Conservation (phyloP, 257 asterid species). For the Asclepias syriaca region DNA sequence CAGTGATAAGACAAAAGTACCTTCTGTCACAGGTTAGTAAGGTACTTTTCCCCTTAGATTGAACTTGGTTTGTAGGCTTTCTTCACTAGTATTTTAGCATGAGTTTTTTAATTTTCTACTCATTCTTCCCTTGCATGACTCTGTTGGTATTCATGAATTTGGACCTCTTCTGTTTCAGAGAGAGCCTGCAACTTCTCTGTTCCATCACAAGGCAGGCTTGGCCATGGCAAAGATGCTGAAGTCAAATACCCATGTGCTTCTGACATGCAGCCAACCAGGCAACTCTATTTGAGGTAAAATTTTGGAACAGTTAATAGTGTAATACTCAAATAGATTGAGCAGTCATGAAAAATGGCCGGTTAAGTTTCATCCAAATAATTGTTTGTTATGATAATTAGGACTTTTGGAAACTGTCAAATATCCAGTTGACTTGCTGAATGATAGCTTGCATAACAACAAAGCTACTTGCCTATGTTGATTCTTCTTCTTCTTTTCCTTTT, state of each 20-base stretch:
- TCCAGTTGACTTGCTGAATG: neutral
- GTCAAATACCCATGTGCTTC: conserved; percentile 10
- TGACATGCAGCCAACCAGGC: conserved; percentile 24
- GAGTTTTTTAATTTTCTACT: neutral
- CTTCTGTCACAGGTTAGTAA: conserved; percentile 32
- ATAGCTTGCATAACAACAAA: no score
- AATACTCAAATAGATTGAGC: neutral
- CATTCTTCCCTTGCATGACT: conserved; percentile 6
- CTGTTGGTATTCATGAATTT: conserved; percentile 9
- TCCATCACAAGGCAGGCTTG: conserved; percentile 28
- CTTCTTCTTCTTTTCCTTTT: no score
- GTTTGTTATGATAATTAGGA: neutral
- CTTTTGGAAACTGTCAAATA: neutral
- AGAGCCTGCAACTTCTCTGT: conserved; percentile 19
- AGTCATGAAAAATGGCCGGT: neutral
- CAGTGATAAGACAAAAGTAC: conserved; percentile 14
- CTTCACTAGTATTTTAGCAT: neutral
- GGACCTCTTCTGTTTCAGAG: conserved; percentile 19
- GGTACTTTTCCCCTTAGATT: conserved; percentile 9
- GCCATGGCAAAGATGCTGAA: conserved; percentile 23
- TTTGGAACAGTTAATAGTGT: neutral
- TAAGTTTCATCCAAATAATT: neutral
- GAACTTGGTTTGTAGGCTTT: neutral
- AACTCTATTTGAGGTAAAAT: conserved; percentile 15
- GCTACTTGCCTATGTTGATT: neutral